These are phyloP conservation scores for Priceomyces castillae DNA, from an alignment of 805 yeast species.

Conservation along the genomic window DNA sequence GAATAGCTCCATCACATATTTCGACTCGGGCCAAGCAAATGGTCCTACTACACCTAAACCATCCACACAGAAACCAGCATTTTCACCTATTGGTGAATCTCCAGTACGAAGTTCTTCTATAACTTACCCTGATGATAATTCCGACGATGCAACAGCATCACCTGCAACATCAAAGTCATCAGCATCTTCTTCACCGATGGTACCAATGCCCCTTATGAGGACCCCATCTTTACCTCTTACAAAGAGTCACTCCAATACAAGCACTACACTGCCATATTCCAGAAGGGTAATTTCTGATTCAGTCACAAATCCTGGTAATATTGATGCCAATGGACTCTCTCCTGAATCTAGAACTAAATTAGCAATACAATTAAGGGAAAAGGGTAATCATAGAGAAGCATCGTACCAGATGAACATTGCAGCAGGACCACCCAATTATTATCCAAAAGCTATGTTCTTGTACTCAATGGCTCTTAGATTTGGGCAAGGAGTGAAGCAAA, in stretches of 20 bases:
- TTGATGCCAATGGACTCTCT: conserved; percentile 3
- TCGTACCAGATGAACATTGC: conserved; percentile 65
- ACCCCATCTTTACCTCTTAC: conserved; percentile 9
- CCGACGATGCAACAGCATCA: background rate
- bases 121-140: background rate
- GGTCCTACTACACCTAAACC: background rate
- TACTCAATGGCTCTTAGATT: conserved; percentile 65
- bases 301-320: background rate
- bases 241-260: conserved; percentile 3
- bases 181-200: conserved; percentile 7
- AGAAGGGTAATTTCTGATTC: conserved; percentile 13
- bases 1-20: background rate
- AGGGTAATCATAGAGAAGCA: conserved; percentile 65
- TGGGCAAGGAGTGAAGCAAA: conserved; percentile 67
- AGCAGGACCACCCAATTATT: conserved; percentile 56
- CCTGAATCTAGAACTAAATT: conserved; percentile 36
- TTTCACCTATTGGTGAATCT: background rate
- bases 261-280: conserved; percentile 2
- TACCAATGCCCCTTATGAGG: conserved; percentile 6
- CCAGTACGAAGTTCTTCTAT: background rate
- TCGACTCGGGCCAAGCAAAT: background rate
- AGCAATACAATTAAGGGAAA: conserved; percentile 50
- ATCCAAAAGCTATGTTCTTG: conserved; percentile 58
- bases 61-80: background rate
- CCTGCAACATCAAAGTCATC: conserved; percentile 1